These are phyloP conservation scores for Torulaspora quercuum DNA, from an alignment of 805 yeast species.

Conservation along the genomic window DNA sequence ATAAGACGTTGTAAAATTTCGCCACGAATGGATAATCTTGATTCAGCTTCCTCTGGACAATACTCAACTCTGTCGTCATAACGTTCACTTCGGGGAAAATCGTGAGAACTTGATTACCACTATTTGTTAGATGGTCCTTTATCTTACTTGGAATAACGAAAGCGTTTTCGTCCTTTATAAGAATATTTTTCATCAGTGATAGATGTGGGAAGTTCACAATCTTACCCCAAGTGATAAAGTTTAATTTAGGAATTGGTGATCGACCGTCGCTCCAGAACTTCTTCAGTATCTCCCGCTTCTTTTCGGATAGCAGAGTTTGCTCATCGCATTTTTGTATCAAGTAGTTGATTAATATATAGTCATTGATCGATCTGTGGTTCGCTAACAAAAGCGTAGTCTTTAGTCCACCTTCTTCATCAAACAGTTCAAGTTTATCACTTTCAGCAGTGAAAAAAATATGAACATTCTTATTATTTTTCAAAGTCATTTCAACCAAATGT, in stretches of 20 bases:
- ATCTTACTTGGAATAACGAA: constrained; percentile 37
- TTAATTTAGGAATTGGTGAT: constrained; percentile 41
- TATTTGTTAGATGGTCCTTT: constrained; percentile 36
- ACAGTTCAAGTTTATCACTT: constrained; percentile 21
- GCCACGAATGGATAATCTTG: constrained; percentile 57
- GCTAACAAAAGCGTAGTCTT: constrained; percentile 27
- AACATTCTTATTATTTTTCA: constrained; percentile 23
- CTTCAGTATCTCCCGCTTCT: constrained; percentile 13
- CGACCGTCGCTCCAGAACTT: constrained; percentile 11
- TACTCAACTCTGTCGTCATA: constrained; percentile 47
- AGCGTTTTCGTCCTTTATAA: constrained; percentile 70
- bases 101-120: constrained; percentile 54
- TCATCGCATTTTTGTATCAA: constrained; percentile 32
- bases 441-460: constrained; percentile 27
- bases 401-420: constrained; percentile 10
- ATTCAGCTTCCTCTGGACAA: constrained; percentile 51
- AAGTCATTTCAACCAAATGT: constrained; percentile 21
- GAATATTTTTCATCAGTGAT: constrained; percentile 44
- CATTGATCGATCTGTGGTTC: constrained; percentile 69
- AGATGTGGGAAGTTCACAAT: constrained; percentile 61
- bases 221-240: constrained; percentile 67
- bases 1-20: constrained; percentile 54
- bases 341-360: constrained; percentile 52
- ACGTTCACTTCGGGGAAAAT: constrained; percentile 85
- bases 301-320: constrained; percentile 6